Evolutionary conservation across 257 asterid genomes (phyloP), one percentile per base, ranked within the genome.

Genomic region (Schizonepeta tenuifolia): DNA sequence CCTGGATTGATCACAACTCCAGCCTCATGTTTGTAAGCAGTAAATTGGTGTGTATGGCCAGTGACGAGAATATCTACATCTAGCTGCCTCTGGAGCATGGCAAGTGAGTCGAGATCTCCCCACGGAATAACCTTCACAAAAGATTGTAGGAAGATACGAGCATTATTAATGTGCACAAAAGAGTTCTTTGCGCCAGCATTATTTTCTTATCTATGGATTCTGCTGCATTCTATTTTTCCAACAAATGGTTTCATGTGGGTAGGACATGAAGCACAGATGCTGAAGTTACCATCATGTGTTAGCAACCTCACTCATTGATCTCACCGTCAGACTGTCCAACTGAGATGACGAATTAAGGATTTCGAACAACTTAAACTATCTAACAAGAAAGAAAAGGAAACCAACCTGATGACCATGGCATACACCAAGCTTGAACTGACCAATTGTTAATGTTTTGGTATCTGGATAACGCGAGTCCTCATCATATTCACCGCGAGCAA

Each of bases 1-100:
- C 98, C 98, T 0, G 98, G 98, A 76, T 94, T 94, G 44, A 94
- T 94, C 41, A 94, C 98, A 15, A 93, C 98, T 10, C 98, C 98
- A 9, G 94, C 98, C 85, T 93, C 98, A 7, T 93, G 98, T 69
- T 93, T 93, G 86, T 93, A 93, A 26, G 98, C 97, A 18, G 96
- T 93, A 75, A 91, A 93, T 83, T 89, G 98, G 82, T 94, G 98
- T 26, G 98, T 89, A 43, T 94, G 98, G 40, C 98, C 98, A 0
- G 91, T 89, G 41, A 94, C 98, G 7, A 94, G 96, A 60, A 94
- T 91, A 85, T 91, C 98, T 12, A 94, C 98, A 10, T 91, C 97
- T 53, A 93, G 86, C 87, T 93, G 98, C 78, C 98, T 89, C 82
- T 91, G 98, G 69, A 93, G 90, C 97, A 91, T 91, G 73, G 98